phyloP scores from a whole-genome alignment of 2,329 filamentous ascomycete genomes.

The Claviceps digitariae region DNA sequence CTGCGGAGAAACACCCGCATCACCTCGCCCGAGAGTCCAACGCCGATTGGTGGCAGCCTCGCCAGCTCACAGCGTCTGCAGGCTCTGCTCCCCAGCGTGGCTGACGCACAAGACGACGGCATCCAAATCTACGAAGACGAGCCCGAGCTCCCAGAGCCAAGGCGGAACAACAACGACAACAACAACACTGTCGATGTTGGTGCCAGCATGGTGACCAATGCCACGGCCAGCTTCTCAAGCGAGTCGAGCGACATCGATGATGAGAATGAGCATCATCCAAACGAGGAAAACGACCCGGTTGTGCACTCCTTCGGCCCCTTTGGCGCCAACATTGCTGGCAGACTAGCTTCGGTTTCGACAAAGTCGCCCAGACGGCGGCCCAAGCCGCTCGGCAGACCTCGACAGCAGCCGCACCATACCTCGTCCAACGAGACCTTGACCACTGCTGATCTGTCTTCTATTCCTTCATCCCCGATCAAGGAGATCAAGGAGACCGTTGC shows the following conservation, averaged over 20 bases:
- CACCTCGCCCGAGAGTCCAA: slow-evolving; percentile 61
- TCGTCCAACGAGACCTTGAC: slow-evolving; percentile 12
- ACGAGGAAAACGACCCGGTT: slow-evolving; percentile 90
- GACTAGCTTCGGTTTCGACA: slow-evolving; percentile 65
- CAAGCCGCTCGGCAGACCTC: slow-evolving; percentile 4
- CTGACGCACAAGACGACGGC: slow-evolving; percentile 22
- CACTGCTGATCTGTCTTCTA: slow-evolving; percentile 9
- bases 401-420: slow-evolving; percentile 10
- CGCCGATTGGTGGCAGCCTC: slow-evolving; percentile 22
- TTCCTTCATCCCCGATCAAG: slow-evolving; percentile 13
- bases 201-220: slow-evolving; percentile 37
- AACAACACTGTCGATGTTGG: slow-evolving; percentile 12
- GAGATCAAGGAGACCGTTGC: slow-evolving; percentile 10
- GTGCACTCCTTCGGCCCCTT: slow-evolving; percentile 87
- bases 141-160: slow-evolving; percentile 26
- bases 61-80: slow-evolving; percentile 32
- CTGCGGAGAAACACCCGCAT: slow-evolving; percentile 44
- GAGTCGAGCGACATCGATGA: slow-evolving; percentile 45
- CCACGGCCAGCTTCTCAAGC: slow-evolving; percentile 41
- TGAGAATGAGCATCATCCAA: slow-evolving; percentile 59
- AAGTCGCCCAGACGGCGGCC: slow-evolving; percentile 49
- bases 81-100: slow-evolving; percentile 25
- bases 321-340: slow-evolving; percentile 70
- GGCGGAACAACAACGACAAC: slow-evolving; percentile 10
- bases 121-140: slow-evolving; percentile 66